A percentile compares a stretch with the other conserved stretches of the same genome.
Conservation (phyloP, 345 rosid species). For the Passiflora organensis region DNA sequence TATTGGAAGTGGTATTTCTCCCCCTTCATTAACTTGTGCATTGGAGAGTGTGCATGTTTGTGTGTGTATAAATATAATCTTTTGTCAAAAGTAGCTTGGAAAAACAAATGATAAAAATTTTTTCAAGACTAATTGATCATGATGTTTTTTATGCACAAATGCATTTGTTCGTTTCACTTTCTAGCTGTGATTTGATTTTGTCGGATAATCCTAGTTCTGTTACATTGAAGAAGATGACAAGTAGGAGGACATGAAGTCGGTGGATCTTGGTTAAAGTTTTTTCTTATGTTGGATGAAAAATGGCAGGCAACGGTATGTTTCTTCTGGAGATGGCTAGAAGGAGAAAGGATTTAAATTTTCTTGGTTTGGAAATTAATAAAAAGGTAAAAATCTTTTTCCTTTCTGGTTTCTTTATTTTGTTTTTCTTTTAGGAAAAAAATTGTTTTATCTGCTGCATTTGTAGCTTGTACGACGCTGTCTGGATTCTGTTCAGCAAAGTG, state of each 20-base stretch:
- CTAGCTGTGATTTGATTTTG: constrained; percentile 1
- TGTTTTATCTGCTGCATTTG: constrained; percentile 11
- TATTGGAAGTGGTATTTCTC: constrained; percentile 58
- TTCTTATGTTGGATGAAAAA: constrained; percentile 9
- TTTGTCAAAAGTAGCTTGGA: background rate
- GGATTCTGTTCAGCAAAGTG: constrained; percentile 35
- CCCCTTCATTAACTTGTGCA: constrained; percentile 5
- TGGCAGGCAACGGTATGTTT: constrained; percentile 58
- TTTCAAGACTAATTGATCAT: background rate
- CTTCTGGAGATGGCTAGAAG: constrained; percentile 55
- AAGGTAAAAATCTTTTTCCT: constrained; percentile 32
- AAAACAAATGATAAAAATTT: too few species aligned
- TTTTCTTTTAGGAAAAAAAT: too few species aligned
- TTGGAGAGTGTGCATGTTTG: too few species aligned
- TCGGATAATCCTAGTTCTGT: constrained; percentile 1
- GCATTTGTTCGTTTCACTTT: background rate
- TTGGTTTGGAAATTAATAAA: constrained; percentile 57
- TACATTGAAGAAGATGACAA: constrained; percentile 4
- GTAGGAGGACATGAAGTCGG: background rate
- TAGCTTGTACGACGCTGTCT: constrained; percentile 52
- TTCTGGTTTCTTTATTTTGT: background rate
- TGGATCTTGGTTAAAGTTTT: background rate
- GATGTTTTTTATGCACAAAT: background rate
- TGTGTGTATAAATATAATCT: too few species aligned
- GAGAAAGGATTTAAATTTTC: constrained; percentile 53